Conservation (phyloP, 2,329 filamentous ascomycete genomes). For the Daldinia sp. region DNA sequence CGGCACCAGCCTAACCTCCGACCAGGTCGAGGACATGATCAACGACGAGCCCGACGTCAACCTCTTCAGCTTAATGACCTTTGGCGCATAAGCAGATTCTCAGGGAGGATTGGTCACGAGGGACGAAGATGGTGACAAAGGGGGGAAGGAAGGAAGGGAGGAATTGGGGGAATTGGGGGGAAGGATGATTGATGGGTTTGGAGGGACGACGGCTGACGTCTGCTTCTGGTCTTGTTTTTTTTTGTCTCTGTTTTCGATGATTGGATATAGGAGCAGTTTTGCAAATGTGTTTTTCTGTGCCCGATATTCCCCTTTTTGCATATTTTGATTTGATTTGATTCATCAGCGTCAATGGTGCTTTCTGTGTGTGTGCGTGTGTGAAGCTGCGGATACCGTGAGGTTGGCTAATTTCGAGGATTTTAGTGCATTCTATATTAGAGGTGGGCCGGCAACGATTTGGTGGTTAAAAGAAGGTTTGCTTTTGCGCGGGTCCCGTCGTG, state of each 20-base stretch:
- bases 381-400: slow-evolving; percentile 9
- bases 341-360: slow-evolving; percentile 7
- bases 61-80: slow-evolving; percentile 50
- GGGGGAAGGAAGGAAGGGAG: too few relatives aligned
- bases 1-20: slow-evolving; percentile 54
- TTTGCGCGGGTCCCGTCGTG: slow-evolving; percentile 7
- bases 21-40: slow-evolving; percentile 53
- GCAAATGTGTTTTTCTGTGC: slow-evolving; percentile 29
- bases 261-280: slow-evolving; percentile 39
- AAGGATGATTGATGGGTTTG: slow-evolving; percentile 2
- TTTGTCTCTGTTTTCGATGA: slow-evolving; percentile 3
- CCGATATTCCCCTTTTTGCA: slow-evolving; percentile 30
- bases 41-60: slow-evolving; percentile 43
- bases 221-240: slow-evolving; percentile 23
- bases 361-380: not conserved
- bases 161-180: not conserved
- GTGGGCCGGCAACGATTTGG: not conserved
- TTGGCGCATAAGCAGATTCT: slow-evolving; percentile 29
- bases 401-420: not conserved
- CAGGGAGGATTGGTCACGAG: not conserved
- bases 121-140: not conserved
- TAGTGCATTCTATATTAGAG: not conserved
- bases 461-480: slow-evolving; percentile 6
- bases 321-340: slow-evolving; percentile 24
- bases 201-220: slow-evolving; percentile 22